phyloP scores from a whole-genome alignment of 148 eudicot species.

The Vaccinium vitisidaea region DNA sequence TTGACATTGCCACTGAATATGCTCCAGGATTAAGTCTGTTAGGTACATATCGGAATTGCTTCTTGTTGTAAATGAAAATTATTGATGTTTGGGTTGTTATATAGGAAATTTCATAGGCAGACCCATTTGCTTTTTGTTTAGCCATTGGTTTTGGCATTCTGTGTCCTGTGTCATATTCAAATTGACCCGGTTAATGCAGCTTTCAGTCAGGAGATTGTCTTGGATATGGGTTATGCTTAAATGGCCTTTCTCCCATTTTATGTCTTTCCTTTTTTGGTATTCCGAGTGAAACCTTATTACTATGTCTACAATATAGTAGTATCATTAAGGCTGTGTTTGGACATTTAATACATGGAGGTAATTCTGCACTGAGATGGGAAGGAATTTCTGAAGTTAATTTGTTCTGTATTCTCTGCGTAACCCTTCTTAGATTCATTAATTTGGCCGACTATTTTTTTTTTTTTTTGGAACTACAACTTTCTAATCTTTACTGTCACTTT shows the following conservation, averaged over 20 bases:
- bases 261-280: neutral
- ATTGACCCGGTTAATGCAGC: neutral
- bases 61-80: conserved; percentile 8
- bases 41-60: neutral
- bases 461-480: neutral
- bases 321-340: neutral
- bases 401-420: neutral
- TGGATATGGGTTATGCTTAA: neutral
- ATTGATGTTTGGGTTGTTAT: neutral
- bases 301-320: too few species aligned
- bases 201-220: neutral
- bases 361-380: neutral
- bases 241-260: neutral
- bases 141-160: neutral
- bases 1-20: neutral
- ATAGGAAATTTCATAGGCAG: neutral
- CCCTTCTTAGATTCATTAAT: too few species aligned
- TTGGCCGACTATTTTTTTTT: neutral
- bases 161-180: neutral
- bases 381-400: neutral
- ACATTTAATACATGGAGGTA: neutral
- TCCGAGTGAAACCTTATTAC: neutral
- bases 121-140: neutral
- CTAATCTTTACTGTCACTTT: neutral
- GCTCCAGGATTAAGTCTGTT: neutral